Base-by-base conservation (phyloP, 2,329 filamentous ascomycete species). In the Cadophora sp. region DNA sequence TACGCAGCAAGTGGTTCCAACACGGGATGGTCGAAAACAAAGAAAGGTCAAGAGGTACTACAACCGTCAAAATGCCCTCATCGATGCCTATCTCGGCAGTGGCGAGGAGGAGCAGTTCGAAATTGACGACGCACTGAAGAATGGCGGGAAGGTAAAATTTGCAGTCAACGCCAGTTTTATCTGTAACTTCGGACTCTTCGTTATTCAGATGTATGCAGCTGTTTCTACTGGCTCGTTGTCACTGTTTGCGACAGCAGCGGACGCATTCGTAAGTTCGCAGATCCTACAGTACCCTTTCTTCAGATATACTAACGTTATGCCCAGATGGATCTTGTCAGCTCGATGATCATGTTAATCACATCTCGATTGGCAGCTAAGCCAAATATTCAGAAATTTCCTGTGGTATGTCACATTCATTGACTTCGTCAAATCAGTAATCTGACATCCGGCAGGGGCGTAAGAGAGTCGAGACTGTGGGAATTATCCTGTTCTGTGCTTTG, bases 401-500 rank as follows among this genome's bases (percentile, higher is more conserved):
- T 90, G 29, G 82, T 83, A 73, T 72, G 81, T 78, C 26, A 29
- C 67, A 58, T 64, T n/a, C 26, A 12, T 26, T 34, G 31, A 6
- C 11, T 11, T 11, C 5, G 11, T 11, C 31, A 34, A 34, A 11
- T 6, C 11, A 34, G 31, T 34, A 64, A 64, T 58, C 69, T 70
- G 61, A 46, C 31, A 19, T 29, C 48, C 22, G 22, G 1, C 72
- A 83, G 80, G 88, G 86, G 51, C 84, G 88, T 8, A 89, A 84
- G 4, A 83, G 88, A 66, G 85, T 90, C 64, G 88, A 90, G 78
- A 89, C 88, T 2, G 83, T 90, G 67, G 88, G 87, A 31, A 87
- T 90, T 69, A 87, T 91, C 73, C 83, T 90, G 56, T 90, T 90
- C 77, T 89, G 87, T 70, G 86, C 87, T 53, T 80, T 90, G 68